Percentiles rank a stretch among this genome's conserved stretches.
phyloP scores from a whole-genome alignment of 1,284 basidiomycete species.

The Peniophora sp. region DNA sequence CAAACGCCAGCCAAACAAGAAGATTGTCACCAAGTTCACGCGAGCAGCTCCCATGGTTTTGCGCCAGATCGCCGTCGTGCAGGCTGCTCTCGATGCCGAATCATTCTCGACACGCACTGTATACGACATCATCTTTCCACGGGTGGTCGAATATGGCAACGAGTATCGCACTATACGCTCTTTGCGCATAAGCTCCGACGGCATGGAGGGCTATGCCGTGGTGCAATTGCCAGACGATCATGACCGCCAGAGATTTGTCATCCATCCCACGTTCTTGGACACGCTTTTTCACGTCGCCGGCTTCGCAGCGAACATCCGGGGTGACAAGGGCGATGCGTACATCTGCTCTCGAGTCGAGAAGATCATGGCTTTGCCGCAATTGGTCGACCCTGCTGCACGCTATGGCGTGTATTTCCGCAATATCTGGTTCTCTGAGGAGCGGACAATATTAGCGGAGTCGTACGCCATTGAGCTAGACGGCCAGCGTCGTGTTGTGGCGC shows the following conservation, averaged over 20 bases:
- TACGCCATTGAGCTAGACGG: slow-evolving; percentile 35
- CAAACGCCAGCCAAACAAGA: slow-evolving; percentile 22
- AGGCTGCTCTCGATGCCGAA: slow-evolving; percentile 27
- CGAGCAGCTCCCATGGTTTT: slow-evolving; percentile 26
- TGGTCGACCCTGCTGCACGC: slow-evolving; percentile 29
- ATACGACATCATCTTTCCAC: slow-evolving; percentile 61
- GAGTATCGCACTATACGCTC: slow-evolving; percentile 50
- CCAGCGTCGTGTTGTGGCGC: slow-evolving; percentile 36
- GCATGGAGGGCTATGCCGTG: slow-evolving; percentile 45
- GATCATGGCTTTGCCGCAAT: slow-evolving; percentile 34
- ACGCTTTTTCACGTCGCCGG: slow-evolving; percentile 62
- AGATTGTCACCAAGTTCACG: slow-evolving; percentile 30
- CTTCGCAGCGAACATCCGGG: slow-evolving; percentile 56
- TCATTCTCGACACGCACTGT: slow-evolving; percentile 46
- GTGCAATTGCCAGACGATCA: slow-evolving; percentile 32
- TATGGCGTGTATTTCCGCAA: slow-evolving; percentile 49
- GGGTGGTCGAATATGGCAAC: slow-evolving; percentile 56
- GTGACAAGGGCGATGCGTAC: slow-evolving; percentile 41
- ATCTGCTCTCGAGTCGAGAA: slow-evolving; percentile 52
- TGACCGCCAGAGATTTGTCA: slow-evolving; percentile 27
- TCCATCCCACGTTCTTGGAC: slow-evolving; percentile 49
- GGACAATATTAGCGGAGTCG: slow-evolving; percentile 37
- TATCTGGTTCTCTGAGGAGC: slow-evolving; percentile 31
- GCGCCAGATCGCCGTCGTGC: slow-evolving; percentile 25
- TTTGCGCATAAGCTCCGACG: slow-evolving; percentile 38